Base-by-base conservation (phyloP, 257 asterid genomes). In the Solanum paucissectum region DNA sequence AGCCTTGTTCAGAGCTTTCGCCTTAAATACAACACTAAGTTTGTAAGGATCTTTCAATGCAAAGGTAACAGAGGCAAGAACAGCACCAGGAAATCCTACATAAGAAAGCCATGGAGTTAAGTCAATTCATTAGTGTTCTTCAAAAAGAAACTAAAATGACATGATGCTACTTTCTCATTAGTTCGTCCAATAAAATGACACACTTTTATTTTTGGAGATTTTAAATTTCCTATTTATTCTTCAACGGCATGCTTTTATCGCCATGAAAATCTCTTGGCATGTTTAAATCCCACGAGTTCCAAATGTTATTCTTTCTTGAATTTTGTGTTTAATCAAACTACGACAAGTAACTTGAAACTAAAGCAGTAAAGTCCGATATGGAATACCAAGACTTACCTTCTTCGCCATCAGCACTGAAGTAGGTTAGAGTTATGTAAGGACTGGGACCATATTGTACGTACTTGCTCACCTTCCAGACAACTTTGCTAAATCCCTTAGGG, bases 31-130 rank as follows among this genome's bases (percentile, higher is more conserved):
- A 29, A 88, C 84, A 7, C 83, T 52, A 23, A 86, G 89, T 40
- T 46, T 87, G 88, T 72, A 76, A 9, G 84, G 23, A 40, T 40
- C 83, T 9, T 32, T 25, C 14, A 86, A 7, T 36, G 88, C 52
- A 10, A 71, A 88, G 38, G 68, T 90, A 14, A 90, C 91, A 18
- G 36, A 49, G 52, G 86, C 89, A 42, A 25, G n/a, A 81, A 90
- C 68, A 25, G 52, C 87, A 25, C 91, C 91, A 3, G 91, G 90
- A 83, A 90, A 88, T 71, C 90, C 90, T 90, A 88, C 33, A 83
- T 64, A 84, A 42, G 23, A 37, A 32, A 74, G 37, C 44, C 21
- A 18, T 81, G 42, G 29, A 3, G 2, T 81, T 81, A 16, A 81
- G 11, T 81, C 25, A 79, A 75, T 37, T 38, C 52, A 73, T 34